Base-by-base conservation (phyloP, 441 rosid species). In the Capsella rubella region DNA sequence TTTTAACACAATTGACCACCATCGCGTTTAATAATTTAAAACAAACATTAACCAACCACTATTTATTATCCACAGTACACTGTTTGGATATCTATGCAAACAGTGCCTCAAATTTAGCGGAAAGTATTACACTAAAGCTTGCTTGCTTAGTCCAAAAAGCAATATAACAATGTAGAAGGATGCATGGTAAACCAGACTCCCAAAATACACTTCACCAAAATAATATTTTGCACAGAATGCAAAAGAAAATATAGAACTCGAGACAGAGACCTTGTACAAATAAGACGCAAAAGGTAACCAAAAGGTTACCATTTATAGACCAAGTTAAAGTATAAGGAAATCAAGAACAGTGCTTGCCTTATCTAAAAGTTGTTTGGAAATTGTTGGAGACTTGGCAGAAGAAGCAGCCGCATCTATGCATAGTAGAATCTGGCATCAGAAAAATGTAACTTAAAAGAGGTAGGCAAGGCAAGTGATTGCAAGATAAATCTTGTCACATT, bases 321-420 rank as follows among this genome's bases (percentile, higher is more conserved):
- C 25, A 66, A 70, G 58, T 79, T 63, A 50, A 69, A 53, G 57
- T 64, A n/a, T 49, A 62, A 29, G 66, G 32, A 76, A 49, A 69
- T 60, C 35, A 50, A 59, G 60, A 71, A 58, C 52, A 73, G 63
- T 28, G 67, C 62, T 88, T 91, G 82, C 99, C 99, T 88, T 94
- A 81, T 91, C 83, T 82, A 96, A 83, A 72, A 96, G 95, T 78
- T 85, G 95, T 76, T 79, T 84, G 70, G 95, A 93, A 89, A 87
- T 87, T 71, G 78, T 75, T 82, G 89, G 80, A 37, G 95, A 87
- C 84, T 81, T 91, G 57, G 99, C 98, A 77, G 95, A 91, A 78
- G 97, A 85, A 66, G 93, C 87, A 81, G 99, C 98, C 67, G 88
- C 95, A 82, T 96, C 99, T 60, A 96, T 87, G 79, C 96, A 96